These are phyloP conservation scores for Leishmania guyanensis DNA, from an alignment of 208 protist species.

Conservation along the genomic window DNA sequence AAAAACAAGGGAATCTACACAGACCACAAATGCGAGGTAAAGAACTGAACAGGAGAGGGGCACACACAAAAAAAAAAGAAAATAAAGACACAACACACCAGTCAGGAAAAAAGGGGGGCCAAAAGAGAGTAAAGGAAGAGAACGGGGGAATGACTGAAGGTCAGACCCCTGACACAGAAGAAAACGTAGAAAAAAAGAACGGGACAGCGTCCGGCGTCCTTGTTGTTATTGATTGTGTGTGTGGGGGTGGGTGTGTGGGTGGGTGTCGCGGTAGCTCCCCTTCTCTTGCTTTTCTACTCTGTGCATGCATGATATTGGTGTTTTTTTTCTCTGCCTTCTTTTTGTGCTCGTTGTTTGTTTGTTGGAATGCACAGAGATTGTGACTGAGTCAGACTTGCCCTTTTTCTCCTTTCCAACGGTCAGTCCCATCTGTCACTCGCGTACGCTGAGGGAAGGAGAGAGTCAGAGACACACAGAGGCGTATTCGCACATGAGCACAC, in stretches of 20 bases:
- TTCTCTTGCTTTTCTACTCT: neutral
- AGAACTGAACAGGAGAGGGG: neutral
- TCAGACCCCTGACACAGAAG: neutral
- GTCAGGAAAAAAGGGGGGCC: neutral
- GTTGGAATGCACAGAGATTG: neutral
- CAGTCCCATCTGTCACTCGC: neutral
- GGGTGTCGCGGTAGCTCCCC: neutral
- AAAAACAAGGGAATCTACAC: neutral
- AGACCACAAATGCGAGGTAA: neutral
- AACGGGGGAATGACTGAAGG: neutral
- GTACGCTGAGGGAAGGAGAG: neutral
- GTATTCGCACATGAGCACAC: neutral
- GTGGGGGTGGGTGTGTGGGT: neutral
- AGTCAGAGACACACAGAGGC: neutral
- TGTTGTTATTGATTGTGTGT: slow-evolving; percentile 3
- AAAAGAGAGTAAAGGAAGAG: neutral
- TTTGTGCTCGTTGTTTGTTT: neutral
- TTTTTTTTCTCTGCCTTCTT: neutral
- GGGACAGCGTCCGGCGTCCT: neutral
- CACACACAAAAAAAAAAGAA: neutral
- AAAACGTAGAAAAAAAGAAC: neutral
- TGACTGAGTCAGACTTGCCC: neutral
- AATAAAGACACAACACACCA: neutral
- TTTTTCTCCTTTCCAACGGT: neutral
- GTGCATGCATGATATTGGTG: neutral